Conservation (phyloP, 768 basidiomycete genomes). For the Phallus indusiatus region DNA sequence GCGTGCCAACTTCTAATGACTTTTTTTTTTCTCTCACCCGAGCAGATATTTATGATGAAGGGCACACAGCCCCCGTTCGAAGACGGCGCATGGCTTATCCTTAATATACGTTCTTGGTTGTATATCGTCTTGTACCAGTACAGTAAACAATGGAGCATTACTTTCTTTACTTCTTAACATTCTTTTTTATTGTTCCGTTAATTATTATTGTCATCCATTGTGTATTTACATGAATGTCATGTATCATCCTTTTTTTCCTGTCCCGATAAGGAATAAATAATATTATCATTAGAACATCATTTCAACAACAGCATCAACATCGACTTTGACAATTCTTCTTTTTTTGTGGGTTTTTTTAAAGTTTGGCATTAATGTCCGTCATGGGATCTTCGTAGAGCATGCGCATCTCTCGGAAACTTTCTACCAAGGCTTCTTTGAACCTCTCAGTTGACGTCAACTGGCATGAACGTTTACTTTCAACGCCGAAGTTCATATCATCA, state of each 20-base stretch:
- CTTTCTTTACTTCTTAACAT: background rate
- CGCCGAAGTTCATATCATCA: constrained; percentile 78
- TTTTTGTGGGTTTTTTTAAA: background rate
- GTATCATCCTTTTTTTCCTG: background rate
- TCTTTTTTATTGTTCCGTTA: background rate
- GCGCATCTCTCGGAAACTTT: constrained; percentile 64
- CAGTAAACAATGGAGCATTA: background rate
- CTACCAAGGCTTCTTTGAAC: constrained; percentile 54
- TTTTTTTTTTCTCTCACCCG: background rate
- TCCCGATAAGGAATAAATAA: background rate
- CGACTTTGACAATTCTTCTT: background rate
- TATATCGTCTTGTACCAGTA: no score
- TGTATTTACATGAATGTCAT: background rate
- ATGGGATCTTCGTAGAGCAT: constrained; percentile 33
- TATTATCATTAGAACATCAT: background rate
- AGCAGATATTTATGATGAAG: background rate
- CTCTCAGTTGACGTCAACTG: constrained; percentile 56
- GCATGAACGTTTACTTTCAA: constrained; percentile 79
- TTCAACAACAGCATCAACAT: background rate
- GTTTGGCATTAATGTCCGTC: background rate
- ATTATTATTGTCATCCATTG: background rate
- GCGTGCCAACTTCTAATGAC: background rate
- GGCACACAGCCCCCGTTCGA: background rate
- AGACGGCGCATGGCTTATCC: background rate
- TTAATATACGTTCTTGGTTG: background rate